phyloP scores from a whole-genome alignment of 2,329 filamentous ascomycete species.

The Hirsutella minnesotensis region DNA sequence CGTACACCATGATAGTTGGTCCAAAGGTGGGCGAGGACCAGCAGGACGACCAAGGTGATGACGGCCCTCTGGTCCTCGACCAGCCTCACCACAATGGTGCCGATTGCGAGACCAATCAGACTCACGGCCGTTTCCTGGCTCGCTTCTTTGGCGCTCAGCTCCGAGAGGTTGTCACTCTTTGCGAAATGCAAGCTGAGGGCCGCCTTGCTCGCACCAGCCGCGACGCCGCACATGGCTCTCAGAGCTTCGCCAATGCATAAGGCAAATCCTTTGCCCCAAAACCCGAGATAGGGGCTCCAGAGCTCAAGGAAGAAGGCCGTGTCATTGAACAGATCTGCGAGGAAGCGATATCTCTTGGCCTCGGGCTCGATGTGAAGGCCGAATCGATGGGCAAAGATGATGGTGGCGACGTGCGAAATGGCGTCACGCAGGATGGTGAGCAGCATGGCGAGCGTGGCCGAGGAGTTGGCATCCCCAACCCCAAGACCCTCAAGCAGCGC shows the following conservation, averaged over 20 bases:
- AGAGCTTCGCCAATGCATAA: slow-evolving; percentile 39
- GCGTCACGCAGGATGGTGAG: slow-evolving; percentile 75
- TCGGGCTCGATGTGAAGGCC: slow-evolving; percentile 79
- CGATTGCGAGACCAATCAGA: slow-evolving; percentile 73
- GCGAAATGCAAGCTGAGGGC: slow-evolving; percentile 89
- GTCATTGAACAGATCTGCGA: slow-evolving; percentile 84
- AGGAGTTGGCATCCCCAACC: slow-evolving; percentile 68
- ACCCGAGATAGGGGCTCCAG: slow-evolving; percentile 60
- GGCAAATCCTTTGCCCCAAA: slow-evolving; percentile 34
- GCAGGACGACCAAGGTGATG: slow-evolving; percentile 57
- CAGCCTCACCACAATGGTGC: slow-evolving; percentile 67
- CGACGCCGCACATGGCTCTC: slow-evolving; percentile 68
- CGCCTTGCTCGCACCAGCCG: slow-evolving; percentile 81
- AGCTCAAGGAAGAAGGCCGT: slow-evolving; percentile 77
- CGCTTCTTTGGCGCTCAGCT: slow-evolving; percentile 89
- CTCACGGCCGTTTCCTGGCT: slow-evolving; percentile 93
- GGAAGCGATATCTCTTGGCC: slow-evolving; percentile 78
- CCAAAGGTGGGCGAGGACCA: slow-evolving; percentile 66
- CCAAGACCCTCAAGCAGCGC: slow-evolving; percentile 73
- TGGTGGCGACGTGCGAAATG: slow-evolving; percentile 71
- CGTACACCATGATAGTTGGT: slow-evolving; percentile 82
- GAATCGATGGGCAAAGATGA: slow-evolving; percentile 72
- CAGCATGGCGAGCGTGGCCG: slow-evolving; percentile 69
- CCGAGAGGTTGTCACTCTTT: slow-evolving; percentile 72
- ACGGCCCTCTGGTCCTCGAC: slow-evolving; percentile 62